Base-by-base conservation (phyloP, 129 eudicot genomes). In the Rutidosis leptorrhynchoides region DNA sequence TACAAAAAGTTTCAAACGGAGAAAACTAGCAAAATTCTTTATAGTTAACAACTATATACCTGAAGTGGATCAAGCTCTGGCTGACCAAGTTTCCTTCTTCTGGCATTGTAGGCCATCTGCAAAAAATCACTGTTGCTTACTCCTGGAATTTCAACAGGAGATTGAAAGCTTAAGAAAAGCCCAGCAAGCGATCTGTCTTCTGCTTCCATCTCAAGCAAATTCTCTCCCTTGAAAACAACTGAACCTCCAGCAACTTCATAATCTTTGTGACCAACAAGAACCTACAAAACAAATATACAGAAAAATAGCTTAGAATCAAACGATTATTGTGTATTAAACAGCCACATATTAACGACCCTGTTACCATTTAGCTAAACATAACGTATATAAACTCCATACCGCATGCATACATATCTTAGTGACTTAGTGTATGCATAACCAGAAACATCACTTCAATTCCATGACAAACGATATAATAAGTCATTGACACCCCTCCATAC, bases 121-220 rank as follows among this genome's bases (percentile, higher is more conserved):
- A 94, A 67, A 82, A 94, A 94, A 68, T 94, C 95, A 67, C 81
- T 83, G 71, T 94, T 94, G 81, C 95, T 89, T 9, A 94, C 99
- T 53, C 99, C 99, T 28, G 99, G 99, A 62, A 94, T 94, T 77
- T 82, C 99, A 74, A 89, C 87, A 16, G 99, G 99, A 23, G 99
- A 84, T 80, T 94, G 99, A 68, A 94, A 94, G 77, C 95, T 94
- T 90, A 94, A 71, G 54, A 94, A 94, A 59, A 94, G 82, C 17
- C 99, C 99, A 58, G 97, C 94, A 58, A 84, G 79, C 69, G 99
- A 83, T 80, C 99, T 83, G 76, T 94, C 95, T 82, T 94, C 97
- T 15, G 99, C 90, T 67, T 80, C 97, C 99, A 89, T 94, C 77
- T 89, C 97, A 74, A 94, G 95, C 78, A 94, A 66, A 73, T 89